These are phyloP conservation scores for Emergomyces pasteurianus DNA, from an alignment of 2,329 filamentous ascomycete species.

Conservation along the genomic window DNA sequence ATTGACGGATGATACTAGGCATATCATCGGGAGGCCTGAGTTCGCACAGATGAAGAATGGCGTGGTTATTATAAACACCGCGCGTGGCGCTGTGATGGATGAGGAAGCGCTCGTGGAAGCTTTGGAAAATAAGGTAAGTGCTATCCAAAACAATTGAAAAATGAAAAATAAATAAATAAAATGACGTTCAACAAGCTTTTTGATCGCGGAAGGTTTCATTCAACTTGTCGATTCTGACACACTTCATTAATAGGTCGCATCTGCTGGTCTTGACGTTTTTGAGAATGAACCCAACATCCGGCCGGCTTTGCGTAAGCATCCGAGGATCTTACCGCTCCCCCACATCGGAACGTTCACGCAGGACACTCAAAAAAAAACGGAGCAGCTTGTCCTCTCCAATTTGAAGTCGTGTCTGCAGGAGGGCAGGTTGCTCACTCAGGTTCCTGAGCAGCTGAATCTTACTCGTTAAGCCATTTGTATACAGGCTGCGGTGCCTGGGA, in stretches of 20 bases:
- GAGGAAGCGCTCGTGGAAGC: constrained; percentile 36
- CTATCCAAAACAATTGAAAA: too few species aligned
- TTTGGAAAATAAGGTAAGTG: constrained; percentile 32
- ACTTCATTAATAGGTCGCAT: constrained; percentile 21
- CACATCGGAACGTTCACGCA: constrained; percentile 50
- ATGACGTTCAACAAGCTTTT: too few species aligned
- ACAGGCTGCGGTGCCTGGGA: neutral
- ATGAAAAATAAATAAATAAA: too few species aligned
- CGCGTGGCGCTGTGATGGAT: constrained; percentile 25
- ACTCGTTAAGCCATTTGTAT: neutral
- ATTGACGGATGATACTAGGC: constrained; percentile 33
- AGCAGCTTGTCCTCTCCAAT: constrained; percentile 47
- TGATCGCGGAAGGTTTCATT: neutral
- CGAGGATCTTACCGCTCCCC: constrained; percentile 42
- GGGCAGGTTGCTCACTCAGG: constrained; percentile 47
- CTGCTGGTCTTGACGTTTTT: constrained; percentile 36
- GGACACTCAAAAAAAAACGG: constrained; percentile 52
- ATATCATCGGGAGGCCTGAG: constrained; percentile 36
- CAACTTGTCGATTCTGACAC: neutral
- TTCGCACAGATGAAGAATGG: constrained; percentile 27
- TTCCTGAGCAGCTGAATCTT: constrained; percentile 41
- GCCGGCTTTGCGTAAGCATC: constrained; percentile 34
- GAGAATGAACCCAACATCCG: constrained; percentile 37
- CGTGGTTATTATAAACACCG: constrained; percentile 26
- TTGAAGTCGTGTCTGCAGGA: constrained; percentile 45